Evolutionary conservation across 305 asterid genomes (phyloP).

Genomic region (Fraxinus baroniana): DNA sequence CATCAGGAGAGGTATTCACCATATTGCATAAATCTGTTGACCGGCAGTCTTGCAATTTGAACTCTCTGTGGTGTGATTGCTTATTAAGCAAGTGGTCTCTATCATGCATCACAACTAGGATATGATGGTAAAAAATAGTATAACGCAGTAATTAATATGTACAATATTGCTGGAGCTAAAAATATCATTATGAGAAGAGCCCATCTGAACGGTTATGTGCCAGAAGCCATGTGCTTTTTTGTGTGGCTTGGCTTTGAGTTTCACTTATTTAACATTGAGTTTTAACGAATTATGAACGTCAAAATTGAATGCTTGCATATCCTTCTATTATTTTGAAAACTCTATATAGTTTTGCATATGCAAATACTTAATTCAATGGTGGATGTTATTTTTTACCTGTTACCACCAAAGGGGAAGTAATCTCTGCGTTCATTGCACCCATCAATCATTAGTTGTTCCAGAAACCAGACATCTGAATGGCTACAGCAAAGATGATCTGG

Average conservation of each 20-base stretch:
- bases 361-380: background rate
- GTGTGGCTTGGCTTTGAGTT: slow-evolving; percentile 5
- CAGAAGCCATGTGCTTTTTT: too few species aligned
- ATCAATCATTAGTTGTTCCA: background rate
- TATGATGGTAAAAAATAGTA: background rate
- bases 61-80: background rate
- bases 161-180: background rate
- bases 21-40: slow-evolving; percentile 3
- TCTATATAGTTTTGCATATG: background rate
- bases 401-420: background rate
- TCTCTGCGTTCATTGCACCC: background rate
- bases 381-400: background rate
- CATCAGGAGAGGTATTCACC: slow-evolving; percentile 75
- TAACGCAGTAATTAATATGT: slow-evolving; percentile 3
- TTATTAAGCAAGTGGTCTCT: background rate
- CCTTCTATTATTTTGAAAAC: background rate
- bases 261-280: background rate
- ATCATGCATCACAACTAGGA: slow-evolving; percentile 2
- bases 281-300: background rate
- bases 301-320: background rate
- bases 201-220: too few species aligned
- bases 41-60: background rate
- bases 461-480: background rate
- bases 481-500: background rate
- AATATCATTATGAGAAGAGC: background rate